These are phyloP conservation scores for Gloeostereum incarnatum DNA, from an alignment of 768 basidiomycete genomes.

Conservation along the genomic window DNA sequence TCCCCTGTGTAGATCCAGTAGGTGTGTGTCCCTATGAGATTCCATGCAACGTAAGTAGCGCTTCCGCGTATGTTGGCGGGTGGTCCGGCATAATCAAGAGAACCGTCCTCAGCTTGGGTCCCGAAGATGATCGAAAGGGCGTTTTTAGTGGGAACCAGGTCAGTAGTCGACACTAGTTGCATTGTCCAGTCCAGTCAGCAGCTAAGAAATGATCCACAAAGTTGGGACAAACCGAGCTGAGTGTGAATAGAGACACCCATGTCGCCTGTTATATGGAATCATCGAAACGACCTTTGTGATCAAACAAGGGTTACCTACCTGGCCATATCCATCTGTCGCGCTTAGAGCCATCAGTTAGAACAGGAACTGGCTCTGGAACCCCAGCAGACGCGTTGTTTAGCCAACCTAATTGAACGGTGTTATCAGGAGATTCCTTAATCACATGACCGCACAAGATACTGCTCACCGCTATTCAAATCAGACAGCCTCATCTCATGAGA, in stretches of 20 bases:
- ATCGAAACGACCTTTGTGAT: background rate
- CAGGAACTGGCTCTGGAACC: slow-evolving; percentile 39
- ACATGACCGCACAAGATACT: slow-evolving; percentile 35
- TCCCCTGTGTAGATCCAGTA: slow-evolving; percentile 51
- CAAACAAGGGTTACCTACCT: slow-evolving; percentile 18
- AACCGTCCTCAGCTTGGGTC: slow-evolving; percentile 39
- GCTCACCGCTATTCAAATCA: slow-evolving; percentile 42
- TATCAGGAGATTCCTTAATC: slow-evolving; percentile 2
- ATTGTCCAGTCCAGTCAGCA: slow-evolving; percentile 34
- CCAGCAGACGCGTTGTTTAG: slow-evolving; percentile 45
- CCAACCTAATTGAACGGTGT: slow-evolving; percentile 27
- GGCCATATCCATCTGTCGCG: slow-evolving; percentile 44
- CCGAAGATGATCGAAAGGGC: slow-evolving; percentile 52
- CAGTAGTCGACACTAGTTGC: slow-evolving; percentile 53
- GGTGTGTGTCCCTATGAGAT: slow-evolving; percentile 54
- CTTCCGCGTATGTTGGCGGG: slow-evolving; percentile 35
- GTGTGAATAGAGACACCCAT: slow-evolving; percentile 34
- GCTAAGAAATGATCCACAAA: background rate
- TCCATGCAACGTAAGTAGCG: slow-evolving; percentile 54
- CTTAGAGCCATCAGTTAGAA: background rate
- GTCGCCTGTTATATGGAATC: slow-evolving; percentile 26
- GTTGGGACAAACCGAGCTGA: background rate
- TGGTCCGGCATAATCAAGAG: slow-evolving; percentile 44
- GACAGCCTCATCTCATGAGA: no score
- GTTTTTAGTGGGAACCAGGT: slow-evolving; percentile 44